Conservation (phyloP, 163 green algal genomes). For the Scenedesmus sp. region DNA sequence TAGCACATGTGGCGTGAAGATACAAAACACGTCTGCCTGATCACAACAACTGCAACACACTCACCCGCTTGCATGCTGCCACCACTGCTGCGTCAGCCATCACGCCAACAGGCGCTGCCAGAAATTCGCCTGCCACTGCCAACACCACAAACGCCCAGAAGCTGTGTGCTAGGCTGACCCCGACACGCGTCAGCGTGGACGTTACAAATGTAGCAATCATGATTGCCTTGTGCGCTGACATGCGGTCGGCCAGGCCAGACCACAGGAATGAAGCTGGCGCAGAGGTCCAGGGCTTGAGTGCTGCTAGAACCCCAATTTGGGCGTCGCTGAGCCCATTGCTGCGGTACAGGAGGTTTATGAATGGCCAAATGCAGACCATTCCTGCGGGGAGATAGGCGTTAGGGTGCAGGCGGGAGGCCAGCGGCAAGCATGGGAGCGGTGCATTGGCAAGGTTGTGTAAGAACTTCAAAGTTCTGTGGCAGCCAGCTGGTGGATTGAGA, state of each 20-base stretch:
- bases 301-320: slow-evolving; percentile 65
- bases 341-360: slow-evolving; percentile 59
- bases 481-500: too few species aligned
- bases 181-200: slow-evolving; percentile 9
- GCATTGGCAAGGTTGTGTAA: too few species aligned
- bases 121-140: slow-evolving; percentile 53
- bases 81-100: slow-evolving; percentile 63
- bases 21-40: too few species aligned
- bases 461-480: too few species aligned
- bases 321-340: slow-evolving; percentile 45
- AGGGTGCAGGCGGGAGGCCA: too few species aligned
- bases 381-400: not conserved
- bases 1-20: too few species aligned
- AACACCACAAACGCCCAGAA: slow-evolving; percentile 47
- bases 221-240: slow-evolving; percentile 43
- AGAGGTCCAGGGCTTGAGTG: slow-evolving; percentile 56
- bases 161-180: not conserved
- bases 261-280: slow-evolving; percentile 58
- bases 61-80: slow-evolving; percentile 50
- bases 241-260: slow-evolving; percentile 54
- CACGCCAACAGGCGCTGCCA: slow-evolving; percentile 47
- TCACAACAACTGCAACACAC: not conserved
- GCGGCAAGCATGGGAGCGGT: not conserved
- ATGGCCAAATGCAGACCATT: slow-evolving; percentile 53
- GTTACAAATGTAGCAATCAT: slow-evolving; percentile 37